Evolutionary conservation across 768 basidiomycete species (phyloP).

Genomic region (Lactifluus hygrophoroides): DNA sequence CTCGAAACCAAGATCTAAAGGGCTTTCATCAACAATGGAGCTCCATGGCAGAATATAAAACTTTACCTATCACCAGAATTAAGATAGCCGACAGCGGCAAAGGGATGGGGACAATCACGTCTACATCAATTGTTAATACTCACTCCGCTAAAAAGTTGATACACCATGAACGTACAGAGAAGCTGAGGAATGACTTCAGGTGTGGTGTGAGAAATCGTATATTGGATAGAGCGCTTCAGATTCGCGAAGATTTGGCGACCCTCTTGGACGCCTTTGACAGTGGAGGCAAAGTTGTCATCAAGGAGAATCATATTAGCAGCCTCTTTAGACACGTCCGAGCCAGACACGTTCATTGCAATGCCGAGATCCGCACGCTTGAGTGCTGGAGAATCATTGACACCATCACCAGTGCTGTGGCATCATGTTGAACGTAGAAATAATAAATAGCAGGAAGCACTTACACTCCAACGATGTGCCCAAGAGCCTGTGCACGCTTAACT

Average conservation of each 20-base stretch:
- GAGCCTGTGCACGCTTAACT: constrained; percentile 65
- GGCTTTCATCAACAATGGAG: neutral
- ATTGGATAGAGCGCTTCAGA: constrained; percentile 62
- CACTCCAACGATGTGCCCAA: constrained; percentile 68
- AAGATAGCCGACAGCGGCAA: constrained; percentile 59
- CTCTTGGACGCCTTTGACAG: constrained; percentile 62
- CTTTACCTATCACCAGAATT: constrained; percentile 58
- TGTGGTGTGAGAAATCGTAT: constrained; percentile 58
- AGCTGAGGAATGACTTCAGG: constrained; percentile 64
- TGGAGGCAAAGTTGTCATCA: constrained; percentile 66
- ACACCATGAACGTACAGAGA: constrained; percentile 36
- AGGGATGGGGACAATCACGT: constrained; percentile 61
- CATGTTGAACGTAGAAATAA: neutral
- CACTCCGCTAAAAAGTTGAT: neutral
- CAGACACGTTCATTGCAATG: constrained; percentile 70
- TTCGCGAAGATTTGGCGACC: constrained; percentile 65
- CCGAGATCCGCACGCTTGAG: constrained; percentile 66
- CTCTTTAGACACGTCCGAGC: constrained; percentile 67
- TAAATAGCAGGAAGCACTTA: constrained; percentile 29
- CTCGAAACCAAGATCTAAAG: constrained; percentile 61
- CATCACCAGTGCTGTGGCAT: constrained; percentile 49
- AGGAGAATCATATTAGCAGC: constrained; percentile 69
- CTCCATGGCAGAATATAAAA: neutral
- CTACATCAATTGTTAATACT: constrained; percentile 26
- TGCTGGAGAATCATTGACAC: constrained; percentile 66